Evolutionary conservation across 495 filamentous ascomycete genomes (phyloP).

Genomic region (Xylaria nigripes): DNA sequence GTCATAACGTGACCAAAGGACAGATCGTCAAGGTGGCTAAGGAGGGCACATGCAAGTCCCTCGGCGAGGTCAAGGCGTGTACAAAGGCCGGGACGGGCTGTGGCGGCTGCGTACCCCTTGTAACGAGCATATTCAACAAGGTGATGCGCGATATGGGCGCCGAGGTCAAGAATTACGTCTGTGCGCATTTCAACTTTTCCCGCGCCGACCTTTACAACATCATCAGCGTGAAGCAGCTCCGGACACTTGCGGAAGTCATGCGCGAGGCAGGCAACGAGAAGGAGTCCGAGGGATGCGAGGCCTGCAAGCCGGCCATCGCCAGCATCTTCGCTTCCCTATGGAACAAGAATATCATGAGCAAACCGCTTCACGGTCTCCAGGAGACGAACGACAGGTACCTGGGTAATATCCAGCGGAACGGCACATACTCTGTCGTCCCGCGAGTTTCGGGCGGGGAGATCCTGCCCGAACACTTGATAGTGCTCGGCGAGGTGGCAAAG

Average conservation of each 20-base stretch:
- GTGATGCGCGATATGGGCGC: conserved; percentile 86
- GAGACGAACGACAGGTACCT: conserved; percentile 92
- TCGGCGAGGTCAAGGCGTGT: conserved; percentile 84
- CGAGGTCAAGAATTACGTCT: conserved; percentile 83
- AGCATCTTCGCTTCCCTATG: conserved; percentile 80
- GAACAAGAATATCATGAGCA: conserved; percentile 81
- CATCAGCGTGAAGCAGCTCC: conserved; percentile 71
- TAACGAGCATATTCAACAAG: conserved; percentile 88
- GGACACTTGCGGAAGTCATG: conserved; percentile 76
- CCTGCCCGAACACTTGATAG: conserved; percentile 81
- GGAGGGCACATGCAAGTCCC: conserved; percentile 73
- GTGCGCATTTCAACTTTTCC: conserved; percentile 79
- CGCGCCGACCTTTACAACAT: conserved; percentile 89
- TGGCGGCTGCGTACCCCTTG: conserved; percentile 88
- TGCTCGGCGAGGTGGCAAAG: conserved; percentile 82
- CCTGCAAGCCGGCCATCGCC: conserved; percentile 80
- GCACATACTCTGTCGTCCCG: conserved; percentile 86
- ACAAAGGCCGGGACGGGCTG: conserved; percentile 95
- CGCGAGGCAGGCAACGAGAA: conserved; percentile 65
- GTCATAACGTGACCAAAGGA: conserved; percentile 91
- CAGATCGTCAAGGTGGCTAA: conserved; percentile 70
- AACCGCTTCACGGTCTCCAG: conserved; percentile 67
- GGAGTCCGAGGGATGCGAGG: conserved; percentile 76
- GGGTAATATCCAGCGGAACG: conserved; percentile 93
- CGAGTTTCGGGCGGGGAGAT: conserved; percentile 85